Base-by-base conservation (phyloP, 371 early-diverging fungal species). In the Syncephalastrum monosporum region DNA sequence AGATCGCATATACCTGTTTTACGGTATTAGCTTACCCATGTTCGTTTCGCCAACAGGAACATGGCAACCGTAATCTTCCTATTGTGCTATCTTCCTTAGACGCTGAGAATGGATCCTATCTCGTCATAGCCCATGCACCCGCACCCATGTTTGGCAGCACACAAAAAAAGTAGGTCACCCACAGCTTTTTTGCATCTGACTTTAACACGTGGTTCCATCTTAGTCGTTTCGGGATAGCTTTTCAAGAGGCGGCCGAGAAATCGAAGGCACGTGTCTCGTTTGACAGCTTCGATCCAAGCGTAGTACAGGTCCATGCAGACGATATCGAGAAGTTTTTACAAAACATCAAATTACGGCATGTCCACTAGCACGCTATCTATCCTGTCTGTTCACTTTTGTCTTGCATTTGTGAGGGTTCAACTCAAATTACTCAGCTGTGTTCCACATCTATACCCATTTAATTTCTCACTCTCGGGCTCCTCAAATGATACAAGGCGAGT, bases 211-310 rank as follows among this genome's bases (percentile, higher is more conserved):
- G 2, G 23, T 14, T 19, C 3, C 1, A 6, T 17, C 12, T 56
- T 56, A 91, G 88, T 67, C 81, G 75, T 42, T 91, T 92, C 66
- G 88, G 87, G 5, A 56, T 86, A 24, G 84, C 90, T 17, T 91
- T 91, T 63, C 81, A 86, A 62, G 72, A 76, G 44, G 82, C 89
- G 6, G 90, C 90, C 0, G 59, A 68, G 7, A 69, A 77, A n/a
- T 67, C 82, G 1, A 64, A 74, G 42, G 87, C 84, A 6, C 64
- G 76, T 12, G 65, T 82, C 12, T 73, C 72, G 10, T 75, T 81
- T 59, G 92, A 90, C 60, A 80, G 81, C 45, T 92, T 92, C 69
- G 92, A 92, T 49, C 64, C 82, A 17, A 69, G 79, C 7, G 76
- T 82, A 10, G 66, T 90, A 10, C 86, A 88, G 57, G 81, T 92